Evolutionary conservation across 306 rosid genomes (phyloP).

Genomic region (Elaeagnus macrophylla): DNA sequence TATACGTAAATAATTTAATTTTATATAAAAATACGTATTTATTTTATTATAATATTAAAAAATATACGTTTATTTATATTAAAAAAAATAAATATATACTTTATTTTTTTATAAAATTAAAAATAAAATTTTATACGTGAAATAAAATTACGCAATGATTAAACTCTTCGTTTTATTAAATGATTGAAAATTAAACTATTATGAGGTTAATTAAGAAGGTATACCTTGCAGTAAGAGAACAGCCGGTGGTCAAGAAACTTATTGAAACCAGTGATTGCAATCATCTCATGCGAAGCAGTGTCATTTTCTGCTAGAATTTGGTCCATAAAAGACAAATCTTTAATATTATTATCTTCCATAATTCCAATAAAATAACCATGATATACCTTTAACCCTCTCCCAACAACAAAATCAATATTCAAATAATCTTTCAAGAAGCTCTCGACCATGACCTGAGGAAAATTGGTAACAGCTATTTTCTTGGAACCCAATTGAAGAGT

Average conservation of each 20-base stretch:
- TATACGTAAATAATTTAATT: too few relatives aligned
- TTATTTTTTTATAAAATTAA: too few relatives aligned
- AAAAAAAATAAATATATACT: too few relatives aligned
- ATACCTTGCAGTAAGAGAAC: slow-evolving; percentile 57
- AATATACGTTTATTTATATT: too few relatives aligned
- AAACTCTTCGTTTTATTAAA: too few relatives aligned
- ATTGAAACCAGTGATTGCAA: slow-evolving; percentile 39
- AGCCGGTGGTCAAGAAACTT: slow-evolving; percentile 21
- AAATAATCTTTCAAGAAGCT: slow-evolving; percentile 67
- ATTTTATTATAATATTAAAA: too few relatives aligned
- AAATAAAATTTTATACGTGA: too few relatives aligned
- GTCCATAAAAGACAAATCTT: slow-evolving; percentile 15
- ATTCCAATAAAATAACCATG: slow-evolving; percentile 64
- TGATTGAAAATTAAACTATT: too few relatives aligned
- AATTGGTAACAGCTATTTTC: slow-evolving; percentile 46
- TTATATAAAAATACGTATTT: too few relatives aligned
- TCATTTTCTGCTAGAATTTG: slow-evolving; percentile 21
- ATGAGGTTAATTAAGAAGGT: neutral
- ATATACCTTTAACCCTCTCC: slow-evolving; percentile 51
- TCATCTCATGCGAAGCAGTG: slow-evolving; percentile 21
- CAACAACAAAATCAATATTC: slow-evolving; percentile 54
- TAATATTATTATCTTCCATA: slow-evolving; percentile 35
- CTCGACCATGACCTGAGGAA: slow-evolving; percentile 70
- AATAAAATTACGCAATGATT: too few relatives aligned
- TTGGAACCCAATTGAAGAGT: slow-evolving; percentile 36